Evolutionary conservation across 257 asterid species (phyloP), one percentile per base, ranked within the genome.

Genomic region (Nicotiana tomentosiformis): DNA sequence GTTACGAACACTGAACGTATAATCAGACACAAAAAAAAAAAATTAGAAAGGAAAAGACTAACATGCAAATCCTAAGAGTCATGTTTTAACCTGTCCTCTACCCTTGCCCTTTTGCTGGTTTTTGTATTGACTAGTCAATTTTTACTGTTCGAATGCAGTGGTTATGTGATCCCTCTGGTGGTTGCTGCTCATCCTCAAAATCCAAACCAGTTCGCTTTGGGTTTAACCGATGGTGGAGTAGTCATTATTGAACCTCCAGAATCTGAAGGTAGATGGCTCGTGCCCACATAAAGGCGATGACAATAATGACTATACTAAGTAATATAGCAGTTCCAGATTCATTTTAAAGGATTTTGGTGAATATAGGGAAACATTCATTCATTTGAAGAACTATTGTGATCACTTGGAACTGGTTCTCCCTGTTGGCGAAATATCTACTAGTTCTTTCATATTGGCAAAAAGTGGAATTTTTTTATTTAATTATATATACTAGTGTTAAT

Each of bases 141-240:
- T 37, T 20, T 68, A 5, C n/a, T 66, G 58, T 49, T 46, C 64
- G 66, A 80, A 55, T 86, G 90, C 88, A 87, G 94, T 66, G 74
- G 60, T 74, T 32, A 81, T 79, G 91, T 77, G 82, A 77, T 83
- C 33, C 95, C 95, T 62, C 16, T 83, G 53, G 93, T 93, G 83
- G 86, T 93, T 26, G 93, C 94, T 53, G 93, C 95, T 82, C 92
- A 94, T 88, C 97, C 97, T 9, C 69, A 78, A n/a, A 88, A 90
- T 80, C 89, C 92, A 2, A 72, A 87, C 85, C 97, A 93, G 87
- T 84, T 94, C 23, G 97, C 95, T 0, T 51, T 94, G 84, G 98
- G 98, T 29, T 82, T 94, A 56, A 90, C 87, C 0, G 87, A 87
- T 57, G 97, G 98, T 11, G 86, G 87, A 79, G 94, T 94, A 1